Base-by-base conservation (phyloP, 495 filamentous ascomycete genomes). In the Penicillium soppii region DNA sequence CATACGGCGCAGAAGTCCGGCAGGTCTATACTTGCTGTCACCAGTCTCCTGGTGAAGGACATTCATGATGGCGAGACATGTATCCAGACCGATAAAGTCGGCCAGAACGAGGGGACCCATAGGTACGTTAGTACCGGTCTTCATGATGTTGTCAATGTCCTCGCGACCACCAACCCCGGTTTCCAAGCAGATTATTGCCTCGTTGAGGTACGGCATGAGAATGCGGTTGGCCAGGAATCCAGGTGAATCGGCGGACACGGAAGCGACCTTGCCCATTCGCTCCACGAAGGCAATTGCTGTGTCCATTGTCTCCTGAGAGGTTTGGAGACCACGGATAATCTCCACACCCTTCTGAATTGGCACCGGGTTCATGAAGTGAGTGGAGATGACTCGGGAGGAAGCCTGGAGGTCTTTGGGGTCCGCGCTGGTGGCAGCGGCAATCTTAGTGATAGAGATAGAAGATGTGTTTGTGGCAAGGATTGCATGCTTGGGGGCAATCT, bases 361-460 rank as follows among this genome's bases (percentile, higher is more conserved):
- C 0, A 99, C 94, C 0, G 94, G 94, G 76, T 99, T 99, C 94
- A 99, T 99, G 73, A 99, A 99, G 70, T 99, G 94, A 40, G 95
- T 97, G 43, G 89, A 88, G 41, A 99, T 83, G 1, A 99, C 94
- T 33, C 95, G 85, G 22, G 90, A 91, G 39, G 90, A 83, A 23
- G 87, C 88, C 44, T 87, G 85, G 25, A 87, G 83, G 67, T 95
- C 88, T 7, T 68, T 91, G 0, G 90, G 86, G 62, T 92, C 81
- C 0, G 78, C 69, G 3, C 85, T 87, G 1, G 92, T 89, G 12
- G 94, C 82, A 17, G 89, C 88, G 25, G 94, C 94, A 58, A 99
- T 96, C 67, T 86, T 90, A 43, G 94, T 99, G 68, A 99, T 96
- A 43, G 89, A 90, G 63, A 99, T 97, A 47, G 91, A 96, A 33